Percentiles rank a stretch among this genome's conserved stretches.
Evolutionary conservation across 1,284 basidiomycete genomes (phyloP).

Genomic region (Polyporus tsugae): DNA sequence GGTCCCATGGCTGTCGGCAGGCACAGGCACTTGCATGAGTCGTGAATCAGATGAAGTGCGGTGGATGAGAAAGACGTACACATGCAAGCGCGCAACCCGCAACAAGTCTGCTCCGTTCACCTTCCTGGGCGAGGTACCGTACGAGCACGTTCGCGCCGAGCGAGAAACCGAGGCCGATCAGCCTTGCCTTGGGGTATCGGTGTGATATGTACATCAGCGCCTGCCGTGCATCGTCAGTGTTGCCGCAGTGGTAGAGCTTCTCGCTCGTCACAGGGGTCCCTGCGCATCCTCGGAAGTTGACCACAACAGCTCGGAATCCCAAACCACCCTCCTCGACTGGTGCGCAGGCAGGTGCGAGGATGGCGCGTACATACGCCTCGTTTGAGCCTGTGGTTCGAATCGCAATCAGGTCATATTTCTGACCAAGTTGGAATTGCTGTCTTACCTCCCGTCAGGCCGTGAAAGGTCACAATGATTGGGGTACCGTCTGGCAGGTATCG

Average conservation of each 20-base stretch:
- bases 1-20: not conserved
- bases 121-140: constrained; percentile 89
- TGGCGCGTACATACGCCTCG: constrained; percentile 86
- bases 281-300: constrained; percentile 70
- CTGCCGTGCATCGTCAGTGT: constrained; percentile 87
- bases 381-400: constrained; percentile 66
- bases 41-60: not conserved
- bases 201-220: constrained; percentile 81
- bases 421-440: not conserved
- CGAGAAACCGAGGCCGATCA: constrained; percentile 91
- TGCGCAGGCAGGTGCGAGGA: constrained; percentile 76
- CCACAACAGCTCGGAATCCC: no score
- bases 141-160: constrained; percentile 92
- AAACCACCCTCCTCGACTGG: constrained; percentile 46
- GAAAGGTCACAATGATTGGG: constrained; percentile 84
- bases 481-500: constrained; percentile 64
- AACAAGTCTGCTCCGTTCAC: constrained; percentile 72
- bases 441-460: constrained; percentile 70
- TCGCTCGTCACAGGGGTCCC: constrained; percentile 82
- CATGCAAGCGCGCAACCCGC: constrained; percentile 84
- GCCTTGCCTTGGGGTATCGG: constrained; percentile 80
- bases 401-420: not conserved
- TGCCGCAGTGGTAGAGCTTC: constrained; percentile 86
- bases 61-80: constrained; percentile 46
- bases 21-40: not conserved